Conservation (phyloP, 140 eudicot species). For the Bidens hawaiensis region DNA sequence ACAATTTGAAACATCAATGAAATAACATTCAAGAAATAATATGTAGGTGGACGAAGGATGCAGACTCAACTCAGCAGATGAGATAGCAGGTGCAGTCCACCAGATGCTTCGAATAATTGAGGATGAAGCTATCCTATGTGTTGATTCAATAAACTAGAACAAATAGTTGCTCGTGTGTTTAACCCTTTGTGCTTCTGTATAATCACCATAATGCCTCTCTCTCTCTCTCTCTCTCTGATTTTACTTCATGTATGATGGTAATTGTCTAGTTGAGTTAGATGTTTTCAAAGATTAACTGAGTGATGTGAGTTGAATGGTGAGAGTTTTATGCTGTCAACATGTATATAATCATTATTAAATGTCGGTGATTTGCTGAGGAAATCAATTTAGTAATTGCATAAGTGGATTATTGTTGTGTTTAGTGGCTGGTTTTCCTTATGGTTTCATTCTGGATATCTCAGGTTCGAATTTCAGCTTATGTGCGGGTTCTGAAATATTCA, state of each 20-base stretch:
- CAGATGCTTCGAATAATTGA: slow-evolving; percentile 91
- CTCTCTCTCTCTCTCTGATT: slow-evolving; percentile 4
- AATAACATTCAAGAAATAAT: slow-evolving; percentile 4
- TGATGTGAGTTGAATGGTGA: slow-evolving; percentile 29
- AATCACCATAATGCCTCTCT: slow-evolving; percentile 34
- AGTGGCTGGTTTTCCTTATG: too few relatives aligned
- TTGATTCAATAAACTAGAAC: slow-evolving; percentile 42
- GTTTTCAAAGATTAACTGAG: slow-evolving; percentile 8
- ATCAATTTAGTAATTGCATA: too few relatives aligned
- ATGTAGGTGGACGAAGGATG: slow-evolving; percentile 94
- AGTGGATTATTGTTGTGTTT: too few relatives aligned
- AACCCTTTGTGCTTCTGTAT: slow-evolving; percentile 20
- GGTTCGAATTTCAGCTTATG: too few relatives aligned
- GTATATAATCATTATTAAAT: too few relatives aligned
- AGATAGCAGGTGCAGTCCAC: slow-evolving; percentile 84
- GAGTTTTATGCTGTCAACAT: slow-evolving; percentile 3
- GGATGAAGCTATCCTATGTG: slow-evolving; percentile 63
- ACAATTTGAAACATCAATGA: background rate
- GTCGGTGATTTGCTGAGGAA: too few relatives aligned
- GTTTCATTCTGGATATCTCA: too few relatives aligned
- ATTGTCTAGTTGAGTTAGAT: slow-evolving; percentile 17
- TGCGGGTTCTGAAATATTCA: too few relatives aligned
- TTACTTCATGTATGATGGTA: slow-evolving; percentile 3
- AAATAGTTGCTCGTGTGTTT: slow-evolving; percentile 17
- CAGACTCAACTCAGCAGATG: slow-evolving; percentile 78